Conservation (phyloP, 441 rosid genomes). For the Erodium moschatum region DNA sequence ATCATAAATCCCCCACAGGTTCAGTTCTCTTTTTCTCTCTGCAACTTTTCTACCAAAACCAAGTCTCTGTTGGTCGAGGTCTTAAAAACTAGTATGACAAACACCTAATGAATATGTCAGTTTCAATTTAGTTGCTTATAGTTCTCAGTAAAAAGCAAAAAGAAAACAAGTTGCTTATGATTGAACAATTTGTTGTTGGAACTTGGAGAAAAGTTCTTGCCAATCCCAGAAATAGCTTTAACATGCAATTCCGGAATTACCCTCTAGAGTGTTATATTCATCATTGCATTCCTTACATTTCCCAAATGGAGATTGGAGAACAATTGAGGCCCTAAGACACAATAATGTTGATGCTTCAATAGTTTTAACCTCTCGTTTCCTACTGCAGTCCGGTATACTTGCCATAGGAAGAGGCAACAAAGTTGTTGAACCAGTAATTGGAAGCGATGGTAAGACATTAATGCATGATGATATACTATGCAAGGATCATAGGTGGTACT, state of each 20-base stretch:
- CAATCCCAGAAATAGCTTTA: background rate
- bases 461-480: background rate
- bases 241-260: background rate
- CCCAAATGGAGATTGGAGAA: too few relatives aligned
- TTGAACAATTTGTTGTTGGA: background rate
- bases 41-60: background rate
- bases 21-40: slow-evolving; percentile 31
- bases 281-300: too few relatives aligned
- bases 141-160: background rate
- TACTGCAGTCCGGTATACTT: slow-evolving; percentile 81
- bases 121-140: slow-evolving; percentile 1
- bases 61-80: background rate
- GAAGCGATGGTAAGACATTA: slow-evolving; percentile 58
- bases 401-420: slow-evolving; percentile 90
- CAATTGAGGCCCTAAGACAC: background rate
- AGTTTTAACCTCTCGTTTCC: slow-evolving; percentile 11
- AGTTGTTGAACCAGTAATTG: slow-evolving; percentile 62
- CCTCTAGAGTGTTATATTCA: too few relatives aligned
- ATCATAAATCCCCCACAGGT: slow-evolving; percentile 95
- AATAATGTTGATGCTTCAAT: background rate
- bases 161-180: background rate
- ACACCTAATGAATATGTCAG: background rate
- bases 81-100: background rate
- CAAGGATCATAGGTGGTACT: background rate
- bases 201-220: background rate